Base-by-base conservation (phyloP, 1,284 basidiomycete species). In the Sporisorium exsertum region DNA sequence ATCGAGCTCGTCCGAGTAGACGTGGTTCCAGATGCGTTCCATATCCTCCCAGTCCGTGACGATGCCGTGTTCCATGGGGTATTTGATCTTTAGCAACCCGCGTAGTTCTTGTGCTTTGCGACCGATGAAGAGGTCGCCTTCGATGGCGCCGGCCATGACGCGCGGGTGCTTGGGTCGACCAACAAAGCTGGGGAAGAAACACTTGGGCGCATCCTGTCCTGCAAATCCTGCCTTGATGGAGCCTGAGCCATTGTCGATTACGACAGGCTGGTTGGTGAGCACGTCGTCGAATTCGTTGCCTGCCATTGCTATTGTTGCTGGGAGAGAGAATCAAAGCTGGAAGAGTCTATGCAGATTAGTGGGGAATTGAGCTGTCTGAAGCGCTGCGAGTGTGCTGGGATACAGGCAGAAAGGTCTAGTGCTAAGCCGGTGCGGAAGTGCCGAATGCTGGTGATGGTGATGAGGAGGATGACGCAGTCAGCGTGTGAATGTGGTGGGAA, bases 21-120 rank as follows among this genome's bases (percentile, higher is more conserved):
- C 73, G 55, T 84, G 80, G 49, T 71, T 77, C 83, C 83, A 85
- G 43, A 85, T 85, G 50, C 80, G 76, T 53, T 85, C 84, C 84
- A 85, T 85, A 33, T 85, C 84, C 33, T 75, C 81, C 84, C 84
- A 85, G 61, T 85, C 83, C 3, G 75, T 84, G 45, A 85, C 84
- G 40, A 85, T 80, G 35, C 84, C 84, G 62, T 85, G 84, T 56
- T 85, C 78, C 82, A 85, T 83, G 12, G 84, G 84, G 33, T 85
- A 85, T 42, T 74, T 76, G 65, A 85, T 79, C 53, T 81, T 82
- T 42, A 85, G 71, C 50, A 85, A 59, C 0, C 84, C 84, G 3
- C 84, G 66, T 2, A 85, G 76, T 57, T 85, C 82, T 63, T 85
- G 84, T 9, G 84, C 83, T 51, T 75, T 77, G 13, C 76, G 65